Conservation (phyloP, 2,329 filamentous ascomycete species). For the Amylocarpus encephaloides region DNA sequence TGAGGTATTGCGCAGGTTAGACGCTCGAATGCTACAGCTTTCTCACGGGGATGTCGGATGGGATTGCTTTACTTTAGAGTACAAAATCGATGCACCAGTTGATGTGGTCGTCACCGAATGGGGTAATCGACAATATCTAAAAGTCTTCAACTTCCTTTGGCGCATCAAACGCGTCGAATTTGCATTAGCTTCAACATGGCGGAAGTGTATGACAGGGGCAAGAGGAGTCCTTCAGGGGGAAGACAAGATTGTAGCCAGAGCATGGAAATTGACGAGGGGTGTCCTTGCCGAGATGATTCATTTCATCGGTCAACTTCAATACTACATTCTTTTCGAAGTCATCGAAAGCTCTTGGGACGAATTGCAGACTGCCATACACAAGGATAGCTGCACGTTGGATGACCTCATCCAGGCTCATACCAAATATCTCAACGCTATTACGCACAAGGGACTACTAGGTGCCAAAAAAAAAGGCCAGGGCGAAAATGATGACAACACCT, state of each 20-base stretch:
- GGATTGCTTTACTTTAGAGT: slow-evolving; percentile 98
- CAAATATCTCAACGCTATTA: slow-evolving; percentile 87
- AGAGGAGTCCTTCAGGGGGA: slow-evolving; percentile 82
- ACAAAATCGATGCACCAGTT: slow-evolving; percentile 93
- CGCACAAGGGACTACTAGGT: slow-evolving; percentile 88
- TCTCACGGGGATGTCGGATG: slow-evolving; percentile 96
- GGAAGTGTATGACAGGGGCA: slow-evolving; percentile 90
- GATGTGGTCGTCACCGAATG: slow-evolving; percentile 97
- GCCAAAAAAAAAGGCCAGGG: slow-evolving; percentile 47
- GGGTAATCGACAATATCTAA: slow-evolving; percentile 92
- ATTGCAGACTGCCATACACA: slow-evolving; percentile 73
- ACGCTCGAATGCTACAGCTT: slow-evolving; percentile 96
- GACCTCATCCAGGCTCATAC: slow-evolving; percentile 90
- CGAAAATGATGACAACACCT: slow-evolving; percentile 57
- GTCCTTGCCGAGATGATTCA: slow-evolving; percentile 97
- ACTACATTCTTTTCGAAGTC: slow-evolving; percentile 98
- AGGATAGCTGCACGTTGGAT: slow-evolving; percentile 85
- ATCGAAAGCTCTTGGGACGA: slow-evolving; percentile 95
- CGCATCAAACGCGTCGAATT: slow-evolving; percentile 97
- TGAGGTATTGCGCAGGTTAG: slow-evolving; percentile 83
- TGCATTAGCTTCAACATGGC: slow-evolving; percentile 82
- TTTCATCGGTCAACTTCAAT: slow-evolving; percentile 93
- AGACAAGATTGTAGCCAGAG: slow-evolving; percentile 60
- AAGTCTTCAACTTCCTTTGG: slow-evolving; percentile 99
- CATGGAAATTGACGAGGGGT: slow-evolving; percentile 88